Percentiles rank a stretch among this genome's conserved stretches.
These are phyloP conservation scores for Mycena haematopus DNA, from an alignment of 768 basidiomycete species.

Conservation along the genomic window DNA sequence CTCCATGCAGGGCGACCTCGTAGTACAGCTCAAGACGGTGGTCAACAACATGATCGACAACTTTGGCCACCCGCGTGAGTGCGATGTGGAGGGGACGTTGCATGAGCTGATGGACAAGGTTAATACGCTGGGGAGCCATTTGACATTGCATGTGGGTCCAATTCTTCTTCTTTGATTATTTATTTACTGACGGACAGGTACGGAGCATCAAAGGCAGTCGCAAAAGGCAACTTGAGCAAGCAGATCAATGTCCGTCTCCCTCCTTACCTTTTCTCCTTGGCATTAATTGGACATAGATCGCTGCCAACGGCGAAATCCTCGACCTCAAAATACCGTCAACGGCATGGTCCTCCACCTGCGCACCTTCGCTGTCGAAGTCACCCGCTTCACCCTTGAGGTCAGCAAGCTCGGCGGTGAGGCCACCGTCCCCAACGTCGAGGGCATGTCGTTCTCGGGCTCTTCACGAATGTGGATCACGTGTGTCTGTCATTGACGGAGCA, in stretches of 20 bases:
- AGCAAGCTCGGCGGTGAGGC: constrained; percentile 47
- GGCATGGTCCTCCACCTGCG: constrained; percentile 91
- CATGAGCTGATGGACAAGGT: constrained; percentile 65
- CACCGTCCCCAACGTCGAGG: constrained; percentile 75
- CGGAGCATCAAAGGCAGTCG: constrained; percentile 81
- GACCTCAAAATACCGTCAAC: constrained; percentile 94
- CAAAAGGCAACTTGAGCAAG: constrained; percentile 73
- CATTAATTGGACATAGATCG: constrained; percentile 58
- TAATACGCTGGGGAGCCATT: constrained; percentile 67
- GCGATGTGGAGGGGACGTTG: constrained; percentile 77
- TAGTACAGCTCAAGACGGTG: constrained; percentile 73
- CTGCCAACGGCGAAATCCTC: constrained; percentile 91
- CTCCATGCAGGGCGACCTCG: constrained; percentile 69
- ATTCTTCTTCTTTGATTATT: not conserved
- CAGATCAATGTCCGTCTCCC: constrained; percentile 54
- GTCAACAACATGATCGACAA: constrained; percentile 64
- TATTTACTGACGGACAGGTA: constrained; percentile 46
- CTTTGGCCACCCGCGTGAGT: constrained; percentile 68
- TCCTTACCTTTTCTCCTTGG: not conserved
- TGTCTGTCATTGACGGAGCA: constrained; percentile 64
- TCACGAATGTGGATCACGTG: constrained; percentile 74
- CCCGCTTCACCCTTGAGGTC: constrained; percentile 67
- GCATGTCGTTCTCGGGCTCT: constrained; percentile 80
- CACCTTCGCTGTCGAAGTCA: constrained; percentile 82
- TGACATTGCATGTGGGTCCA: constrained; percentile 54